Evolutionary conservation across 495 filamentous ascomycete species (phyloP), one percentile per base, ranked within the genome.

Genomic region (Aspergillus carlsbadensis): DNA sequence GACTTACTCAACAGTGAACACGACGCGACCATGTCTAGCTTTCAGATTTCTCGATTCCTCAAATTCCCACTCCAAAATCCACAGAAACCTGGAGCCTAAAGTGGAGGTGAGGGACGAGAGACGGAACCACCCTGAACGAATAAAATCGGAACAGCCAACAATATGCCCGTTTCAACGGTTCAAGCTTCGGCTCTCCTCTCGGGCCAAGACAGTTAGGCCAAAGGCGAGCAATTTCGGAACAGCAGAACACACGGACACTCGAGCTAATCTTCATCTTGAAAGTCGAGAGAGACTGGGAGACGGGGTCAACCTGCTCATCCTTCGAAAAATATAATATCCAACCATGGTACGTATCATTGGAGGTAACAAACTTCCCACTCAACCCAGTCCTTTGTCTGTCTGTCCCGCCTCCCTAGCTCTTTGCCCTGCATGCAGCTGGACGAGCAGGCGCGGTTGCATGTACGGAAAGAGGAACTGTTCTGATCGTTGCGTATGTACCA

Each of bases 101-200:
- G 47, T 50, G 47, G 47, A 50, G 47, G 41, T 7, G 41, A 45
- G 26, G 8, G 26, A 29, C 26, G 26, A 29, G 8, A 5, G 10
- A 45, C 29, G 22, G 47, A 37, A 24, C 17, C 13, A 35, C 34
- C 6, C 13, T 6, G 33, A 10, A 39, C 47, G 47, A 39, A 50
- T 50, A 39, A 50, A 6, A 50, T 8, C 34, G 47, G 20, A 24
- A 50, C 20, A 34, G 15, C 46, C 46, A 34, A 34, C 46, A 49
- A 49, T 15, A 50, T 50, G 47, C 18, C 34, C 22, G 13, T 14
- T 45, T 45, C 22, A 45, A 45, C 42, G 42, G 34, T 35, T 50
- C 47, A 50, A 50, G 47, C 47, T 50, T 50, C 47, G 33, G 47
- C 47, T 50, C 34, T 50, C 4, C 3, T 39, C 47, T 50, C 47